Evolutionary conservation across 108 stramenopile genomes (phyloP), one percentile per base, ranked within the genome.

Genomic region (Nitzschia palea): DNA sequence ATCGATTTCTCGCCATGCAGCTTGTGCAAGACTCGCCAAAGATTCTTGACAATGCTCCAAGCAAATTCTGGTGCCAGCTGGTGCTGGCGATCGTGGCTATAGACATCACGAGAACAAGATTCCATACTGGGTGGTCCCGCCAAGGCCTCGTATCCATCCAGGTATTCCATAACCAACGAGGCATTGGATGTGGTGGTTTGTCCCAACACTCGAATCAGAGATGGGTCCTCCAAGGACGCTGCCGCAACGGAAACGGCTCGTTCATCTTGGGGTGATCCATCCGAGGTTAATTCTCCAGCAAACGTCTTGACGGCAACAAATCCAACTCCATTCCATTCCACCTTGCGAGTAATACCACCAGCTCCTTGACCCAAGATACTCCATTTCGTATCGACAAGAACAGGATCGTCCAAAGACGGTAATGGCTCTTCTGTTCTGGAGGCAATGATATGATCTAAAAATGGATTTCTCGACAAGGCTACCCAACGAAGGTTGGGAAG

Each of bases 61-160:
- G 81, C 80, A 47, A 62, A 50, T 22, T 33, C 32, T 0, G 27
- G 30, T 4, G 67, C 26, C 6, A 50, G 0, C 3, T 14, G 17
- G 2, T 9, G 9, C 3, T 14, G 17, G 2, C 8, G 9, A n/a
- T 45, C 48, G 0, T 66, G 55, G 0, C 28, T 2, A 51, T 88
- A 88, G 0, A 85, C 82, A 72, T 88, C 87, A 26, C 87, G 65
- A 0, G 87, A 79, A 58, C 87, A 88, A 0, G 84, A 68, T 44
- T 73, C 69, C 53, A 88, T 31, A 43, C 71, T 80, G 14, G 87
- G 87, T 25, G 87, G 87, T n/a, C 67, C 76, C 0, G 82, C 84
- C 62, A 88, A 44, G 15, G 76, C 80, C n/a, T 32, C 12, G 36
- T 78, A 81, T 25, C 58, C 56, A 2, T 81, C 57, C 32, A 88